Evolutionary conservation across 208 protist genomes (phyloP), one percentile per base, ranked within the genome.

Genomic region (Phytomonas francai): DNA sequence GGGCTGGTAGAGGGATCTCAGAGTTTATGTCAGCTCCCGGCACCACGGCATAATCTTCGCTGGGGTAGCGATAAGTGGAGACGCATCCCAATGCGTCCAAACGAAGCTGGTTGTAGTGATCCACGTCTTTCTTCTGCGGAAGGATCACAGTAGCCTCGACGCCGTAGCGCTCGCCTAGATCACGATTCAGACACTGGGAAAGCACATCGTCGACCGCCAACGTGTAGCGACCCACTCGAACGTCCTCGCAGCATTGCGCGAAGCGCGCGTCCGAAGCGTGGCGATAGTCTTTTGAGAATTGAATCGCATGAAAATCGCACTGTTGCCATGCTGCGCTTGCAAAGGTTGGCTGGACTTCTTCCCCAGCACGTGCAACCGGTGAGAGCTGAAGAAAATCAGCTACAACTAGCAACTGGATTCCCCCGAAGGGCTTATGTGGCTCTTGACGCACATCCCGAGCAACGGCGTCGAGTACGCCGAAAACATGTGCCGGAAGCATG

Each of bases 341-440:
- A 67, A 94, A 94, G 67, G 78, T 81, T 42, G 71, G 81, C 65
- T 79, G 71, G 54, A 76, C 70, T 73, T 85, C 80, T 61, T 84
- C 78, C 12, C 70, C 74, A 0, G 64, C 77, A 71, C 34, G 66
- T 4, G 68, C 61, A 29, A 89, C 79, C 14, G 89, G 86, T 34
- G 89, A 86, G 51, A 96, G 73, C 57, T 95, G 87, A 9, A 96
- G 72, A 73, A 97, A 97, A 68, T 97, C 91, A 31, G 91, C 91
- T 25, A 85, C 89, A 29, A 97, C 76, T n/a, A 97, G 59, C 19
- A 96, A 66, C 76, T 97, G 93, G 64, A 97, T 87, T 5, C 88
- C 90, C 42, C 90, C 93, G 72, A 97, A 96, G 8, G 89, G 82
- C 28, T 62, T 69, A 11, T 8, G 39, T 28, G 61, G 61, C 11